Percentiles rank a stretch among this genome's conserved stretches.
These are phyloP conservation scores for Alternaria conjuncta DNA, from an alignment of 2,329 filamentous ascomycete species.

Conservation along the genomic window DNA sequence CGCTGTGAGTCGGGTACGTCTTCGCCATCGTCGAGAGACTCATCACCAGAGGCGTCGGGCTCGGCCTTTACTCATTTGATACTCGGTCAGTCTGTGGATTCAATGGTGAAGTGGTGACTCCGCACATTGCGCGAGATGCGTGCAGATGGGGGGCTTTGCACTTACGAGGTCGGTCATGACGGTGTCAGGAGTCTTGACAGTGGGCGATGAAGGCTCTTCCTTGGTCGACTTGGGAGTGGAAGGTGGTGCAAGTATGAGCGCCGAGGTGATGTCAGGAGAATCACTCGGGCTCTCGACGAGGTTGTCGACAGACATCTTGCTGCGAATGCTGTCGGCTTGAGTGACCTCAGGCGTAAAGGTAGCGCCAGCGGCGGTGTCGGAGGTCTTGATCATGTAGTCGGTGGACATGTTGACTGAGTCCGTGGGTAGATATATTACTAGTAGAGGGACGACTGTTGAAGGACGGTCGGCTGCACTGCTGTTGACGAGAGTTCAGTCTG, in stretches of 20 bases:
- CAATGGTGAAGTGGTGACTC: not conserved
- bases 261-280: not conserved
- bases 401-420: slow-evolving; percentile 11
- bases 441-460: not conserved
- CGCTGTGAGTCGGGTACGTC: slow-evolving; percentile 20
- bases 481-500: slow-evolving; percentile 1
- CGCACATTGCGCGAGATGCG: not conserved
- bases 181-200: slow-evolving; percentile 7
- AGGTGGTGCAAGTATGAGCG: slow-evolving; percentile 1
- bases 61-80: not conserved
- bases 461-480: not conserved
- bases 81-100: not conserved
- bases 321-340: slow-evolving; percentile 19
- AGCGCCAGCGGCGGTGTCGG: not conserved
- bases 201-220: not conserved
- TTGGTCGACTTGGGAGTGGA: slow-evolving; percentile 9
- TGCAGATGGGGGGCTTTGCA: not conserved
- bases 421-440: not conserved
- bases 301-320: slow-evolving; percentile 34
- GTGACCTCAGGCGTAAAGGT: slow-evolving; percentile 1
- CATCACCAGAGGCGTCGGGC: not conserved
- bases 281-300: slow-evolving; percentile 15
- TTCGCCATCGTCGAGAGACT: not conserved
- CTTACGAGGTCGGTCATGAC: slow-evolving; percentile 1
- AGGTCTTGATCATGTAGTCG: not conserved